Evolutionary conservation across 805 yeast species (phyloP).

Genomic region (Hanseniaspora pseudoguilliermondii): DNA sequence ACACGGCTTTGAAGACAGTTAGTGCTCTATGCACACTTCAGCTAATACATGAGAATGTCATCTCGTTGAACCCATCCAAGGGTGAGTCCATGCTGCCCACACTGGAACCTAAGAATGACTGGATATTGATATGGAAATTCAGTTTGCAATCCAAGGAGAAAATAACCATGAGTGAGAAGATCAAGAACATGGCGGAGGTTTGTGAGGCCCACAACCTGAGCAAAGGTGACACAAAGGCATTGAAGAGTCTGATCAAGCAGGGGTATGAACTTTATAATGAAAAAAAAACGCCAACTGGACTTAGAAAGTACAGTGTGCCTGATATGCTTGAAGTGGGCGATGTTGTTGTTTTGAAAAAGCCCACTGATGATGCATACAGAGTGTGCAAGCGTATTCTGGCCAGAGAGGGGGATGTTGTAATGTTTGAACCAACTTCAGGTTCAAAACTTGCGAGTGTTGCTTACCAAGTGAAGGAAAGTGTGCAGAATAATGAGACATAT

Average conservation of each 20-base stretch:
- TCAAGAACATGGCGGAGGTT: not conserved
- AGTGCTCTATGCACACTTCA: slow-evolving; percentile 5
- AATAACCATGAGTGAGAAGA: not conserved
- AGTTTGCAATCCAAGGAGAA: not conserved
- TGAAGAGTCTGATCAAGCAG: not conserved
- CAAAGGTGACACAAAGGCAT: not conserved
- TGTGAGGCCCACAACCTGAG: not conserved
- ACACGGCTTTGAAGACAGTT: not conserved
- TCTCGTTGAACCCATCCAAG: slow-evolving; percentile 33
- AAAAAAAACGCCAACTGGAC: not conserved
- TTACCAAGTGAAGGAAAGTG: not conserved
- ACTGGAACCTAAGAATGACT: slow-evolving; percentile 58
- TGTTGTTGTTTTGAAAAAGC: slow-evolving; percentile 74
- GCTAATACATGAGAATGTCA: not conserved
- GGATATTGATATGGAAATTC: slow-evolving; percentile 17
- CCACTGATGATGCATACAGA: slow-evolving; percentile 71
- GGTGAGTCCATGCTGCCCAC: slow-evolving; percentile 98
- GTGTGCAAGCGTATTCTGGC: slow-evolving; percentile 92
- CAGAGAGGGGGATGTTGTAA: slow-evolving; percentile 82
- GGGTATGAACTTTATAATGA: not conserved
- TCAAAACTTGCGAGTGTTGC: slow-evolving; percentile 25
- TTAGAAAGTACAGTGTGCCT: not conserved
- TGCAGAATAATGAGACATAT: not conserved
- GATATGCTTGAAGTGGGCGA: slow-evolving; percentile 56
- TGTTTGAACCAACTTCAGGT: slow-evolving; percentile 66